A percentile compares a stretch with the other conserved stretches of the same genome.
These are phyloP conservation scores for Amanita rimosa DNA, from an alignment of 768 basidiomycete genomes.

Conservation along the genomic window DNA sequence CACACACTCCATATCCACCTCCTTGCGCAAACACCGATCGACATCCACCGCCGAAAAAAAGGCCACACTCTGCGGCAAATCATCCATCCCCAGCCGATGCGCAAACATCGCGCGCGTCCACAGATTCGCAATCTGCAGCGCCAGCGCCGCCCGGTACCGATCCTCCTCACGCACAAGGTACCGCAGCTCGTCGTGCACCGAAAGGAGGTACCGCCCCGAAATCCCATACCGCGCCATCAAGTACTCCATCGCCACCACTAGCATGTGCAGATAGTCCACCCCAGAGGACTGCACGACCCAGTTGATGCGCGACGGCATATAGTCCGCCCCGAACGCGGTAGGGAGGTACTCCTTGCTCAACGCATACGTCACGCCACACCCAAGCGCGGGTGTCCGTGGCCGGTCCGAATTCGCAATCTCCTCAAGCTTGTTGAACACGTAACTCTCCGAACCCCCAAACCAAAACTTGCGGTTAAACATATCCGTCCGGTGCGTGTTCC, in stretches of 20 bases:
- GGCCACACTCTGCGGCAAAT: constrained; percentile 89
- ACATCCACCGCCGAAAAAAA: constrained; percentile 97
- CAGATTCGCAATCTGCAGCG: constrained; percentile 88
- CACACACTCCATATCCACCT: constrained; percentile 91
- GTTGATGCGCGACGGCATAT: constrained; percentile 94
- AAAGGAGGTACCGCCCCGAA: constrained; percentile 86
- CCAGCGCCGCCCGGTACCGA: constrained; percentile 81
- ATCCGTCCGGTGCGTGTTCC: constrained; percentile 66
- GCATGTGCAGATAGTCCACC: constrained; percentile 94
- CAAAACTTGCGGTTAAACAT: constrained; percentile 82
- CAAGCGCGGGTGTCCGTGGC: constrained; percentile 88
- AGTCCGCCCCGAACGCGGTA: constrained; percentile 71
- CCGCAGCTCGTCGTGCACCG: constrained; percentile 94
- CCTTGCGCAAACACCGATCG: constrained; percentile 85
- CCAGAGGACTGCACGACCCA: constrained; percentile 99
- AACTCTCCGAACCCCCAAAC: constrained; percentile 95
- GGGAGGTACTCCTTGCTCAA: constrained; percentile 86
- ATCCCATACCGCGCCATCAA: constrained; percentile 75
- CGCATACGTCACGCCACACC: constrained; percentile 88
- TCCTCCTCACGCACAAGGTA: constrained; percentile 88
- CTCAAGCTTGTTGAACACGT: constrained; percentile 96
- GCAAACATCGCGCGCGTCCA: constrained; percentile 94
- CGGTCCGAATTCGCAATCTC: constrained; percentile 80
- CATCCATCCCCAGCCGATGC: constrained; percentile 89
- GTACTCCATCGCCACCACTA: constrained; percentile 92